These are phyloP conservation scores for Erythrobasidium yunnanense DNA, from an alignment of 768 basidiomycete genomes.

Conservation along the genomic window DNA sequence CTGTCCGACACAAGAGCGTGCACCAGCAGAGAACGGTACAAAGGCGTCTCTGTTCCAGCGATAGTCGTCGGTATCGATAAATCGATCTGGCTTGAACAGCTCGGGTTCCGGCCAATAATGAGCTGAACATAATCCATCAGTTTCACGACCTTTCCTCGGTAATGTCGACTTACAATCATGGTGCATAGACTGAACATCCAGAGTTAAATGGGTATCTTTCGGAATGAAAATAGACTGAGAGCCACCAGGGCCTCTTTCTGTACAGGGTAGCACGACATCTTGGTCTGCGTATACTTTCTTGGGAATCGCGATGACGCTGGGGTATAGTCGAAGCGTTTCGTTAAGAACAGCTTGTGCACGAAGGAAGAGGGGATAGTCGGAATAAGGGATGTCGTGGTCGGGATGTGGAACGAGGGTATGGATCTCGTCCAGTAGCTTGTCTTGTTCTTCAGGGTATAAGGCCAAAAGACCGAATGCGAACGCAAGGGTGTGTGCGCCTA, in stretches of 20 bases:
- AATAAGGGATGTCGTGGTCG: neutral
- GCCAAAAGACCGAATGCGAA: conserved; percentile 48
- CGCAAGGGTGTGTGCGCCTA: conserved; percentile 46
- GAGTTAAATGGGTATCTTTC: conserved; percentile 19
- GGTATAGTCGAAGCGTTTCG: conserved; percentile 31
- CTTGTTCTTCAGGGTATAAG: conserved; percentile 47
- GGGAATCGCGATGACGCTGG: conserved; percentile 31
- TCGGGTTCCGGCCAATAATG: conserved; percentile 29
- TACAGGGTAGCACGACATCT: neutral
- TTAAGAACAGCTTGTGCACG: conserved; percentile 29
- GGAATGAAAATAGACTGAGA: conserved; percentile 19
- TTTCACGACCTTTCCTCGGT: too few species aligned
- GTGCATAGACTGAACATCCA: conserved; percentile 30
- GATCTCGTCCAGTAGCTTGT: conserved; percentile 49
- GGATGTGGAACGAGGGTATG: conserved; percentile 32
- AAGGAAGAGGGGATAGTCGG: neutral
- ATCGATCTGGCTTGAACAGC: conserved; percentile 31
- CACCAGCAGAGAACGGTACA: conserved; percentile 30
- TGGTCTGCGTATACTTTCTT: conserved; percentile 24
- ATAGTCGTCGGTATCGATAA: conserved; percentile 28
- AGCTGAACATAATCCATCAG: too few species aligned
- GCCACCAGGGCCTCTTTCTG: neutral
- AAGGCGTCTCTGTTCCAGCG: conserved; percentile 32
- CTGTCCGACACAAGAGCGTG: conserved; percentile 26
- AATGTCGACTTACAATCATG: conserved; percentile 30